Evolutionary conservation across 306 rosid genomes (phyloP), one percentile per base, ranked within the genome.

Genomic region (Quercus dentata): DNA sequence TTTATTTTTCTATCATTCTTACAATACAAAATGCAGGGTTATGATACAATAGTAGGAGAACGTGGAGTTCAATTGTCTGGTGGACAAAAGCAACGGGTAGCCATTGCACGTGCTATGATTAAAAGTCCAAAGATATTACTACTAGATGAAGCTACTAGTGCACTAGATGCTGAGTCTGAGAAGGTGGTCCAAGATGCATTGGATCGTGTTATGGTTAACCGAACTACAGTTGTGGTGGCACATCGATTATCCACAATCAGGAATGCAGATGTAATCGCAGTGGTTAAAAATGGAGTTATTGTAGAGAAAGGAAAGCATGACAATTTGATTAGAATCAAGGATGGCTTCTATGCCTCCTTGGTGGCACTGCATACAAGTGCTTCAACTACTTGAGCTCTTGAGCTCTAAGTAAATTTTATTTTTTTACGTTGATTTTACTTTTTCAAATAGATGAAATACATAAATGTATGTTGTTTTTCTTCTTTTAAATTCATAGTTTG

Each of bases 251-350:
- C 92, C 5, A 91, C 97, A 0, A 88, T 91, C 8, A 88, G 80
- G 77, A 80, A 82, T 76, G 94, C 94, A 27, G 92, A 91, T 83
- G 59, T 76, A 49, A 89, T 91, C 18, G 92, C 88, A n/a, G 96
- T 89, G 56, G 79, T 91, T 62, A 86, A 89, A 71, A 85, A 86
- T 63, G 86, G 86, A 13, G 78, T 41, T 4, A 75, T 83, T 19
- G 78, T 68, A 13, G 86, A 83, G 69, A 78, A 83, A 28, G 86
- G 86, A 23, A 69, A 54, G 68, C 86, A 83, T 74, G 77, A 83
- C 9, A 51, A 64, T 49, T 69, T 83, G 80, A 74, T 78, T 21
- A 69, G 70, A 8, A 75, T 83, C 52, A 6, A 67, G 52, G 80
- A 74, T 27, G 86, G 86, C 46, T 69, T 35, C 44, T 83, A 83